These are phyloP conservation scores for Gardenia jasminoides DNA, from an alignment of 257 asterid genomes.

Conservation along the genomic window DNA sequence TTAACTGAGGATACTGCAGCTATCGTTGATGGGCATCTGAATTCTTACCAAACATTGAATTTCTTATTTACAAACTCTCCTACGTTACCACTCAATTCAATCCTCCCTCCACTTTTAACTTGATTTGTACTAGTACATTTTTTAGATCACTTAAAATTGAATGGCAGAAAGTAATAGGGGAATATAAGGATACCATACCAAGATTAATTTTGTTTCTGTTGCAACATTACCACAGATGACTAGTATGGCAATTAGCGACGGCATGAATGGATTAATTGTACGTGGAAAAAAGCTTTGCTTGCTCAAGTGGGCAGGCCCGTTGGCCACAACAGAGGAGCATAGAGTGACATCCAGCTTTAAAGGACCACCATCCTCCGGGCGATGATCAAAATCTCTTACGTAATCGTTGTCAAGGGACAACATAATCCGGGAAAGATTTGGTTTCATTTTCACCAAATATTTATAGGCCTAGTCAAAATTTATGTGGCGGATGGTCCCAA, in stretches of 20 bases:
- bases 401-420: constrained; percentile 52
- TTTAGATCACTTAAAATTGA: too few species aligned
- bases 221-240: too few species aligned
- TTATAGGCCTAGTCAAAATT: constrained; percentile 24
- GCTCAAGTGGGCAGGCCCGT: neutral
- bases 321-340: constrained; percentile 2
- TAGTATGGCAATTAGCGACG: neutral
- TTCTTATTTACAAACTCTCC: too few species aligned
- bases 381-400: constrained; percentile 28
- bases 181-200: too few species aligned
- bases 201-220: too few species aligned
- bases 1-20: too few species aligned
- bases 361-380: constrained; percentile 35
- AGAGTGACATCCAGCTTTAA: neutral
- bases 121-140: too few species aligned
- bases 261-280: neutral
- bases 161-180: too few species aligned
- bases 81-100: too few species aligned
- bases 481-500: constrained; percentile 13
- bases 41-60: too few species aligned
- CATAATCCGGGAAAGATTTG: constrained; percentile 54
- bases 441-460: constrained; percentile 45
- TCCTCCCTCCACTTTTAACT: too few species aligned
- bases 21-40: too few species aligned
- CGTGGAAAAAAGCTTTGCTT: neutral